Base-by-base conservation (phyloP, 2,329 filamentous ascomycete species). In the Lecanicillium sp. region DNA sequence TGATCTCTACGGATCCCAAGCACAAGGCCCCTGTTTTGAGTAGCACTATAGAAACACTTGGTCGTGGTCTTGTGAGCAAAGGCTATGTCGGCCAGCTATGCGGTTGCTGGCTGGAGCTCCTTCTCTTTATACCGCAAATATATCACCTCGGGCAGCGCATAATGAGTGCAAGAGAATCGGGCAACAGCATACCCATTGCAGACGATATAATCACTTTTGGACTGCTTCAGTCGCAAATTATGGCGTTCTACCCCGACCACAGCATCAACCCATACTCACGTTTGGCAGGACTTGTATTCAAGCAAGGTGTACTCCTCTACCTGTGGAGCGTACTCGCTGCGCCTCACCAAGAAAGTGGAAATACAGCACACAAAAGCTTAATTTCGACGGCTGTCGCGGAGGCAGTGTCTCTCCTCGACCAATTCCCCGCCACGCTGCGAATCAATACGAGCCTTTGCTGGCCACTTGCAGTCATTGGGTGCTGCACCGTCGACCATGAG, bases 181-280 rank as follows among this genome's bases (percentile, higher is more conserved):
- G 54, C 11, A 40, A 45, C 0, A 35, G 34, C 1, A 29, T 52
- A 9, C 56, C 57, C 11, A 58, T 54, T 2, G 51, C 65, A 1
- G 64, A 68, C 37, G 59, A 67, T 15, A 59, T 69, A 8, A 58
- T 64, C 22, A 60, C 58, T 30, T 69, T 67, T 41, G 62, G 59
- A 4, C 58, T 61, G 2, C 50, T 70, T 0, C 63, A 69, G 37
- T 53, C 58, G 2, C 57, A 66, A 37, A 60, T 69, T 2, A 48
- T 65, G 33, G 55, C 49, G 4, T 69, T 63, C 51, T 54, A 52
- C 4, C 63, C 65, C 0, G 57, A 58, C 19, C 35, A 54, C 2
- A 50, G 48, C 1, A 60, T 63, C 7, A 54, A 49, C 3, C 50
- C 50, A 0, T 59, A 66, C 38, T 59, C 64, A 3, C 57, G 58